phyloP scores from a whole-genome alignment of 495 filamentous ascomycete genomes.

The Penicillium maclennaniae region DNA sequence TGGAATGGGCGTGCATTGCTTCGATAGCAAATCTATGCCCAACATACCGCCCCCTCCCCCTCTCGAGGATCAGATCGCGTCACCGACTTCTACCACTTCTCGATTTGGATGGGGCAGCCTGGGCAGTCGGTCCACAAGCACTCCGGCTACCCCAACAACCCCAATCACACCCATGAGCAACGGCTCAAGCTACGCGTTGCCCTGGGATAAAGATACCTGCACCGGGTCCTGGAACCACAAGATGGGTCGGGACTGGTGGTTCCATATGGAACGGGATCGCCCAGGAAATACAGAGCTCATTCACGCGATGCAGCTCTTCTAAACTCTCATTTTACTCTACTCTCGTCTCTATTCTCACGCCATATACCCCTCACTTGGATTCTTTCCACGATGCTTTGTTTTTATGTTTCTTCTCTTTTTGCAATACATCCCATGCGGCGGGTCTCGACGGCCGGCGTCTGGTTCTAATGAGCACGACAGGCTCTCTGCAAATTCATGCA shows the following conservation, averaged over 20 bases:
- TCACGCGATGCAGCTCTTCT: conserved; percentile 39
- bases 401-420: conserved; percentile 10
- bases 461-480: conserved; percentile 9
- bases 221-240: conserved; percentile 49
- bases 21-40: conserved; percentile 26
- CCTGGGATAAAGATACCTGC: conserved; percentile 46
- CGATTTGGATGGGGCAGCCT: conserved; percentile 42
- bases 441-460: conserved; percentile 4
- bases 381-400: conserved; percentile 12
- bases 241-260: conserved; percentile 48
- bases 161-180: conserved; percentile 36
- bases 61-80: conserved; percentile 28
- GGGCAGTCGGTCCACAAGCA: conserved; percentile 28
- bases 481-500: conserved; percentile 1
- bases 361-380: conserved; percentile 30
- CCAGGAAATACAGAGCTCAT: conserved; percentile 39
- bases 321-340: conserved; percentile 5
- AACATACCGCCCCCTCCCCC: conserved; percentile 16
- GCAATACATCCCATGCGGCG: conserved; percentile 11
- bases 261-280: conserved; percentile 47
- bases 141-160: conserved; percentile 35
- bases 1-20: conserved; percentile 38
- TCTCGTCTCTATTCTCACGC: conserved; percentile 16
- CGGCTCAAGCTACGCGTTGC: conserved; percentile 24
- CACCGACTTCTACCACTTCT: conserved; percentile 34